A percentile compares a stretch with the other conserved stretches of the same genome.
phyloP scores from a whole-genome alignment of 2,329 filamentous ascomycete species.

The Metarhizium robertsii region DNA sequence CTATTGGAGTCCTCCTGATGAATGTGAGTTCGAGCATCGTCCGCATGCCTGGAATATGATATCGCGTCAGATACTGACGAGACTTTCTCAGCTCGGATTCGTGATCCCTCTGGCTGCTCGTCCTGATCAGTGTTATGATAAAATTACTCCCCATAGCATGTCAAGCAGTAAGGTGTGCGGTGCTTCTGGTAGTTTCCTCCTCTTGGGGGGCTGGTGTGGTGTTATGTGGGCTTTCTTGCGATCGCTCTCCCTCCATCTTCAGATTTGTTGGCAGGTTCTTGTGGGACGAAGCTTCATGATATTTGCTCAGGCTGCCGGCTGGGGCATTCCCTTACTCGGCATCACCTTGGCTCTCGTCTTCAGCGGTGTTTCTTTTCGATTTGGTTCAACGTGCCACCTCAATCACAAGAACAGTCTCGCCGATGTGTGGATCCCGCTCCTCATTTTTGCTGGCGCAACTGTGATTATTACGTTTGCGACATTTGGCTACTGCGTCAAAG shows the following conservation, averaged over 20 bases:
- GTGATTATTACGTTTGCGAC: constrained; percentile 77
- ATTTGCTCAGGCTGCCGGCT: constrained; percentile 68
- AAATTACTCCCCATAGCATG: constrained; percentile 93
- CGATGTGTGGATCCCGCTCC: constrained; percentile 83
- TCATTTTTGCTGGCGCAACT: constrained; percentile 67
- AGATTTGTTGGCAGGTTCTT: constrained; percentile 95
- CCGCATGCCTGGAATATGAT: not conserved
- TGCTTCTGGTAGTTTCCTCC: constrained; percentile 75
- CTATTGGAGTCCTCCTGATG: constrained; percentile 66
- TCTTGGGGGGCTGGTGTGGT: constrained; percentile 76
- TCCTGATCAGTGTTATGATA: constrained; percentile 76
- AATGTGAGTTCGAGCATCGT: constrained; percentile 48
- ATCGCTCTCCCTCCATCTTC: constrained; percentile 84
- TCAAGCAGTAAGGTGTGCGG: constrained; percentile 71
- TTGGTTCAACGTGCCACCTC: constrained; percentile 87
- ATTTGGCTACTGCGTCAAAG: constrained; percentile 86
- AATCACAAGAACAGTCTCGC: constrained; percentile 78
- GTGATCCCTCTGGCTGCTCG: constrained; percentile 74
- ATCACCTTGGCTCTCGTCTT: constrained; percentile 68
- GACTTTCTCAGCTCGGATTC: constrained; percentile 61
- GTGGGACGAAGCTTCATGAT: constrained; percentile 88
- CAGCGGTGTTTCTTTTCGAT: constrained; percentile 90
- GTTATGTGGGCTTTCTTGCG: constrained; percentile 89
- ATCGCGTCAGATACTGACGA: constrained; percentile 11
- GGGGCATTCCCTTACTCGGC: constrained; percentile 71